A percentile compares a stretch with the other conserved stretches of the same genome.
Conservation (phyloP, 345 rosid species). For the Linum tenue region DNA sequence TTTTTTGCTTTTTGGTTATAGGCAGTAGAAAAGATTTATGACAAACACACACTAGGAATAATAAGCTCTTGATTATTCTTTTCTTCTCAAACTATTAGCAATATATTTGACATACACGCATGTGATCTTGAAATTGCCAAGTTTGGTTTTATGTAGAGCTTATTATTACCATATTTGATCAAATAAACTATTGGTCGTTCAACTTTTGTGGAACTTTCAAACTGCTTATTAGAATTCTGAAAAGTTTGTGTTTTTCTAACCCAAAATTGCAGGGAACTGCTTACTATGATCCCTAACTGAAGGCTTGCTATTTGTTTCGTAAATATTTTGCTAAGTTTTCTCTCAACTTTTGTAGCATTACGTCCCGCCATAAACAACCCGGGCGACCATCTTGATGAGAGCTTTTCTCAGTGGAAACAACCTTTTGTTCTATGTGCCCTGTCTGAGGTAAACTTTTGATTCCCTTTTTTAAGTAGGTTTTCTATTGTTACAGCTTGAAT, state of each 20-base stretch:
- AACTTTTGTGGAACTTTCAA: not conserved
- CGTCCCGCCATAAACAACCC: conserved; percentile 46
- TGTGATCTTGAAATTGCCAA: too few species aligned
- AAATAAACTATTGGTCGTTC: too few species aligned
- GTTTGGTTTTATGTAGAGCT: too few species aligned
- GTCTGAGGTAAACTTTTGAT: conserved; percentile 42
- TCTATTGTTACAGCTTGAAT: not conserved
- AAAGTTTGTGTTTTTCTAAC: not conserved
- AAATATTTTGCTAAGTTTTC: conserved; percentile 12
- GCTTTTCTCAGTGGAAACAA: conserved; percentile 64
- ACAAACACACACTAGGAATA: too few species aligned
- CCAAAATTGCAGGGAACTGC: not conserved
- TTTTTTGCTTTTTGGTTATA: too few species aligned
- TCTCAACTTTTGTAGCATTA: conserved; percentile 37
- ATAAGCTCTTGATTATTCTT: too few species aligned
- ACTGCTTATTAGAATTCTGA: not conserved
- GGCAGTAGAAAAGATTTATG: too few species aligned
- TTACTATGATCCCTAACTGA: too few species aligned
- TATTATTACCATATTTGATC: too few species aligned
- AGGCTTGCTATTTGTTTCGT: not conserved
- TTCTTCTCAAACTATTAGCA: too few species aligned
- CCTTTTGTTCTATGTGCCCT: conserved; percentile 58
- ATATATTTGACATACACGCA: too few species aligned
- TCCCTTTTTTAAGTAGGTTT: not conserved
- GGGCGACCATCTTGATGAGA: conserved; percentile 46